These are phyloP conservation scores for Collybia sp. DNA, from an alignment of 768 basidiomycete genomes.

Conservation along the genomic window DNA sequence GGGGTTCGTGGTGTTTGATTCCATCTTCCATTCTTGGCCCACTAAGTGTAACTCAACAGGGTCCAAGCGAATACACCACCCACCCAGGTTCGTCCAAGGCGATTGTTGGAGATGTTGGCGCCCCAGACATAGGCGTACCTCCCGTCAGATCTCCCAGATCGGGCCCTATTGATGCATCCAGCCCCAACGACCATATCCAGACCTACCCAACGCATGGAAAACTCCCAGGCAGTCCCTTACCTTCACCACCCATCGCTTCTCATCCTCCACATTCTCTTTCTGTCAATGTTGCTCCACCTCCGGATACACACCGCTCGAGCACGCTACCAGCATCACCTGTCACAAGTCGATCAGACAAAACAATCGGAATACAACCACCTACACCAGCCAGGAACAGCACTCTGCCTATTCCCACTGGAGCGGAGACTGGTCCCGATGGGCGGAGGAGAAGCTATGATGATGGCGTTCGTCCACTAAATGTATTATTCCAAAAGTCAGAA, in stretches of 20 bases:
- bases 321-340: conserved; percentile 7
- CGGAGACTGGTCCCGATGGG: conserved; percentile 18
- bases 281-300: conserved; percentile 38
- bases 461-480: conserved; percentile 36
- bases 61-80: too few species aligned
- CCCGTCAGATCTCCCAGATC: conserved; percentile 19
- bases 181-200: conserved; percentile 13
- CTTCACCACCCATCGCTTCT: conserved; percentile 12
- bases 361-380: conserved; percentile 2
- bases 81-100: too few species aligned
- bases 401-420: conserved; percentile 28
- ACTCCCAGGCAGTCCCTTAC: conserved; percentile 6
- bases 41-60: neutral
- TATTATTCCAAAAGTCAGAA: conserved; percentile 26
- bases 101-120: too few species aligned
- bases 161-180: conserved; percentile 31
- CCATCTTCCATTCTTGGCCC: too few species aligned
- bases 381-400: conserved; percentile 34
- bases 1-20: conserved; percentile 29
- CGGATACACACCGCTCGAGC: conserved; percentile 12
- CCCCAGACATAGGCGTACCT: neutral
- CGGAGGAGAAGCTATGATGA: conserved; percentile 41
- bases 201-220: neutral
- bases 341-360: conserved; percentile 12
- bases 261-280: conserved; percentile 30